Conservation (phyloP, 176 grass and related monocot species). For the Themeda triandra region DNA sequence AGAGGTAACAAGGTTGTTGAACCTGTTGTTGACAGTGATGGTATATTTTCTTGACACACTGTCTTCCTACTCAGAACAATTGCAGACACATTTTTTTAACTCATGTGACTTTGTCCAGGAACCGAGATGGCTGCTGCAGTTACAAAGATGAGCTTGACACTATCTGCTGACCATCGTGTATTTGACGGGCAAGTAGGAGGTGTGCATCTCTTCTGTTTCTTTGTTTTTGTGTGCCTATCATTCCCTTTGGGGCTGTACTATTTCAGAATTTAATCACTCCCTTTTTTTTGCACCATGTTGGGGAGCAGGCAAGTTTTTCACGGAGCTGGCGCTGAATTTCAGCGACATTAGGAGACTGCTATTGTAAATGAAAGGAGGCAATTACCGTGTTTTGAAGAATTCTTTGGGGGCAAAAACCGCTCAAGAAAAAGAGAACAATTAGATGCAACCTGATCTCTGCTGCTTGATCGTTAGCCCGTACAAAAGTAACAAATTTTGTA, state of each 20-base stretch:
- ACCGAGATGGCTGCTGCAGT: conserved; percentile 59
- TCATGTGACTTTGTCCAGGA: conserved; percentile 46
- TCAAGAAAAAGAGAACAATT: neutral
- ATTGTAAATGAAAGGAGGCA: conserved; percentile 49
- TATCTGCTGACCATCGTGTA: conserved; percentile 92
- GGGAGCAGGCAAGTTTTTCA: conserved; percentile 72
- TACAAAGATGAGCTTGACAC: conserved; percentile 86
- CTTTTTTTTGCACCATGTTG: neutral
- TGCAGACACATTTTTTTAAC: conserved; percentile 13
- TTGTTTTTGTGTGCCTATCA: neutral
- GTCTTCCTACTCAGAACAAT: conserved; percentile 11
- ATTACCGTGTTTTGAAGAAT: conserved; percentile 26
- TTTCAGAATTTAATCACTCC: neutral
- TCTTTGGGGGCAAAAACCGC: conserved; percentile 21
- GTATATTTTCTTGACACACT: conserved; percentile 41
- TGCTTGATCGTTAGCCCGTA: conserved; percentile 17
- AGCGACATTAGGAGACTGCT: conserved; percentile 79
- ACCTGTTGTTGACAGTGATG: conserved; percentile 72
- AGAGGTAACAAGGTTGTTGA: conserved; percentile 85
- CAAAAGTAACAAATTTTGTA: conserved; percentile 43
- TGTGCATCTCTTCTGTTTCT: conserved; percentile 17
- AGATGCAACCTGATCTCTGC: conserved; percentile 1
- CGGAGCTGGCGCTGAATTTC: conserved; percentile 68
- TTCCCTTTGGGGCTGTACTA: neutral
- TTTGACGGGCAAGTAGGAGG: conserved; percentile 89